Percentiles rank a stretch among this genome's conserved stretches.
phyloP scores from a whole-genome alignment of 2,329 filamentous ascomycete species.

The Colletotrichum spinosum region DNA sequence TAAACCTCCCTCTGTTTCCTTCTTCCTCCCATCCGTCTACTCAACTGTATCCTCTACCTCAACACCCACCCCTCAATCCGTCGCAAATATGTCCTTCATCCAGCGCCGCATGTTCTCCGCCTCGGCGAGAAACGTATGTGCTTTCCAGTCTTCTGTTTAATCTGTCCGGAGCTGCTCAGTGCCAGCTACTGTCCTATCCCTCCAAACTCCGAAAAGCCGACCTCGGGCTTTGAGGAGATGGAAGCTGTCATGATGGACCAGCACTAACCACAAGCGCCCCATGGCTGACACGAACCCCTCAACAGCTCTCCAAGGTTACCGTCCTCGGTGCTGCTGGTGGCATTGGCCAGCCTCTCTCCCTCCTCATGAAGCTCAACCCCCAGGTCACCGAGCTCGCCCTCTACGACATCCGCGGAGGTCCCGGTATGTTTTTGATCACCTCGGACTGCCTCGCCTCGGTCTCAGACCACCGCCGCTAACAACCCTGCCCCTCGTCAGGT shows the following conservation, averaged over 20 bases:
- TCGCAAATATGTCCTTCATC: slow-evolving; percentile 78
- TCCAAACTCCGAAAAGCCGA: slow-evolving; percentile 34
- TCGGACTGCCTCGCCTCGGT: background rate
- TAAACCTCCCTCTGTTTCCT: slow-evolving; percentile 40
- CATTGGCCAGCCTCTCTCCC: slow-evolving; percentile 97
- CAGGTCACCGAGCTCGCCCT: slow-evolving; percentile 93
- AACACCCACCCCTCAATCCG: slow-evolving; percentile 36
- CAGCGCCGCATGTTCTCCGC: slow-evolving; percentile 86
- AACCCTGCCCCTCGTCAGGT: slow-evolving; percentile 65
- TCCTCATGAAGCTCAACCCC: slow-evolving; percentile 98
- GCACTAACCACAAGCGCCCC: background rate
- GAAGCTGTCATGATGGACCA: slow-evolving; percentile 8
- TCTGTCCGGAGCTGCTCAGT: slow-evolving; percentile 14
- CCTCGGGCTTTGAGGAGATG: slow-evolving; percentile 16
- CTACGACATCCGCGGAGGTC: slow-evolving; percentile 96
- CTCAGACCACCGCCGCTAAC: slow-evolving; percentile 29
- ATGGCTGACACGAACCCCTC: slow-evolving; percentile 39
- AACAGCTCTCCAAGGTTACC: slow-evolving; percentile 93
- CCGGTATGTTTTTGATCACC: slow-evolving; percentile 71
- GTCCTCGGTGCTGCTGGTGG: slow-evolving; percentile 97
- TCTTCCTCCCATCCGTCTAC: slow-evolving; percentile 38
- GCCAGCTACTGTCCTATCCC: slow-evolving; percentile 16
- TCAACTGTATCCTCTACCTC: slow-evolving; percentile 27
- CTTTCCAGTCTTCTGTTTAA: slow-evolving; percentile 31
- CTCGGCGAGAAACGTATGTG: slow-evolving; percentile 79